phyloP scores from a whole-genome alignment of 2,329 filamentous ascomycete species.

The Endoconidiophora polonica region DNA sequence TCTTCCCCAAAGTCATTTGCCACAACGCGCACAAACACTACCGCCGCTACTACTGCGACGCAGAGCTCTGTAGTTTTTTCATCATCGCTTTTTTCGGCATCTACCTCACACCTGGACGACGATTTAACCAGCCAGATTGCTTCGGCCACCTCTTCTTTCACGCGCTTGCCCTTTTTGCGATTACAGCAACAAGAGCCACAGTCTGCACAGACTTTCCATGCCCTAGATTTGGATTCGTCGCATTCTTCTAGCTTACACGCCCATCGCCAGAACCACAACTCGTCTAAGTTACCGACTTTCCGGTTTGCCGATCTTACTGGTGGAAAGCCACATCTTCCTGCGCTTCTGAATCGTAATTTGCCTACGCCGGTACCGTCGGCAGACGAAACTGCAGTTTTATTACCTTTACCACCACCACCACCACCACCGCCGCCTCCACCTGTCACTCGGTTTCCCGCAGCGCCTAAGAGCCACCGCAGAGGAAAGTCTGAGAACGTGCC shows the following conservation, averaged over 20 bases:
- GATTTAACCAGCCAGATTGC: conserved; percentile 9
- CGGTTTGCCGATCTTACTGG: conserved; percentile 33
- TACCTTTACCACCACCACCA: too few relatives aligned
- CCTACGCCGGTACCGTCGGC: not conserved
- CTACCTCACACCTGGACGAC: conserved; percentile 11
- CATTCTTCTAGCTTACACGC: conserved; percentile 21
- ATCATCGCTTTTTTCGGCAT: conserved; percentile 11
- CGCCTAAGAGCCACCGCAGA: conserved; percentile 16
- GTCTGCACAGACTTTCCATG: conserved; percentile 10
- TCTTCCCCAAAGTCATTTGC: conserved; percentile 10
- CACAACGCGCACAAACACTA: conserved; percentile 1
- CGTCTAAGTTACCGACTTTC: conserved; percentile 38
- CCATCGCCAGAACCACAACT: conserved; percentile 36
- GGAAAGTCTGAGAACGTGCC: conserved; percentile 11
- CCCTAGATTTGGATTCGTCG: conserved; percentile 9
- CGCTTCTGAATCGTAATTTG: conserved; percentile 17
- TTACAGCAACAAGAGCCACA: conserved; percentile 7
- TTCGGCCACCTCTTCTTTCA: conserved; percentile 9
- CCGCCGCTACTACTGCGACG: conserved; percentile 3
- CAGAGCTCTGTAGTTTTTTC: conserved; percentile 10
- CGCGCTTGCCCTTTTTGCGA: conserved; percentile 3
- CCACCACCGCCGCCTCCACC: too few relatives aligned
- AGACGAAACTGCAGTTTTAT: too few relatives aligned
- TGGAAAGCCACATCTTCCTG: conserved; percentile 16
- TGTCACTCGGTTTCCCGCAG: conserved; percentile 19